Base-by-base conservation (phyloP, 148 eudicot species). In the Arbutus unedo region DNA sequence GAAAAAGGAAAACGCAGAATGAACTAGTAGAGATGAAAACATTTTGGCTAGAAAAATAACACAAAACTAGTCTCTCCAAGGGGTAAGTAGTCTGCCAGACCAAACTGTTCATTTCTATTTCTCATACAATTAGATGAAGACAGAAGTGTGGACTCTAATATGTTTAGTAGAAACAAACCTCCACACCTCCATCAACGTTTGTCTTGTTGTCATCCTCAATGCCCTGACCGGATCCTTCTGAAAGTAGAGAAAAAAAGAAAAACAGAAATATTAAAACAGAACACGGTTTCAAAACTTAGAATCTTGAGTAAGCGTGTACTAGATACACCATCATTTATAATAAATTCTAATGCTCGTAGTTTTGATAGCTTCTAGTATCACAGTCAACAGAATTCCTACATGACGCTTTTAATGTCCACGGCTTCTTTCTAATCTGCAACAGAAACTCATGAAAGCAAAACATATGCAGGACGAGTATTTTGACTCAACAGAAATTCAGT, bases 181-280 rank as follows among this genome's bases (percentile, higher is more conserved):
- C 97, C 98, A 94, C 74, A 96, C 88, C 79, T 94, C 95, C 79
- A 91, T 79, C 14, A 96, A 89, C 23, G 98, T 96, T 84, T 88
- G 92, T 76, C 91, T 91, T 41, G 98, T 94, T 16, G 94, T 96
- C 98, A 94, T 96, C 82, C 81, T 91, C 77, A 93, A 86, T 59
- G 97, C 98, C 84, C 90, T 91, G 49, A 48, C 72, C 38, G 94
- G 99, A 88, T 96, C 96, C 84, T 88, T 94, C 99, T 96, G 93
- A 10, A 87, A 85, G 25, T 62, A 15, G 18, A 43, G 51, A 78
- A 57, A 53, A 59, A 21, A 68, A 3, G 82, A 78, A 55, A 76
- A 47, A 82, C 45, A 57, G 11, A 25, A 67, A 15, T n/a, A 13
- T 7, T 43, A 74, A 41, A 8, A 38, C 10, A 31, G 68, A n/a